Percentiles rank a stretch among this genome's conserved stretches.
Conservation (phyloP, 768 basidiomycete genomes). For the Lepiota brunneoincarnata region DNA sequence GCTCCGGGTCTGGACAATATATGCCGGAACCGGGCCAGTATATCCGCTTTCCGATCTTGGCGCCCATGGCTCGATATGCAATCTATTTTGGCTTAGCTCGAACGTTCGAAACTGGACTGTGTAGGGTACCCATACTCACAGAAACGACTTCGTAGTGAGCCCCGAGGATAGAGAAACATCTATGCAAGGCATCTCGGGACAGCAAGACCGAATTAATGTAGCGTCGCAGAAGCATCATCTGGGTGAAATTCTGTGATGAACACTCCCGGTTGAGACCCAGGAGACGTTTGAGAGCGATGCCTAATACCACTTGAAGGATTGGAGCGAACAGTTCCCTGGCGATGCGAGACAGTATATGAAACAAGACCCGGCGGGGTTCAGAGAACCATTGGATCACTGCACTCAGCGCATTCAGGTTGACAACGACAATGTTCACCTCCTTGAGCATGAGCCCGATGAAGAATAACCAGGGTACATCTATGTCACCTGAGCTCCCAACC, state of each 20-base stretch:
- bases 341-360: conserved; percentile 37
- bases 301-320: conserved; percentile 34
- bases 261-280: conserved; percentile 36
- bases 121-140: conserved; percentile 19
- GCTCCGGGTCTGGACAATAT: conserved; percentile 45
- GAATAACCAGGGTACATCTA: conserved; percentile 42
- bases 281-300: conserved; percentile 37
- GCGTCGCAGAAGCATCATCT: conserved; percentile 29
- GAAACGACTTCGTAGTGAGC: conserved; percentile 46
- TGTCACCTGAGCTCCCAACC: neutral
- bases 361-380: conserved; percentile 33
- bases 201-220: conserved; percentile 37
- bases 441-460: conserved; percentile 37
- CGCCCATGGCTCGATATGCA: conserved; percentile 43
- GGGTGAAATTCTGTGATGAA: conserved; percentile 24
- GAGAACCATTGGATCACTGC: conserved; percentile 44
- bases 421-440: conserved; percentile 23
- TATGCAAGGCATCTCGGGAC: conserved; percentile 32
- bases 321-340: conserved; percentile 35
- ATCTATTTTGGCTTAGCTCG: conserved; percentile 20
- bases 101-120: neutral
- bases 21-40: conserved; percentile 50
- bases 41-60: conserved; percentile 42
- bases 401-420: conserved; percentile 32
- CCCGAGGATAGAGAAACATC: conserved; percentile 40